Conservation (phyloP, 306 rosid species). For the Prunus fruticosa region DNA sequence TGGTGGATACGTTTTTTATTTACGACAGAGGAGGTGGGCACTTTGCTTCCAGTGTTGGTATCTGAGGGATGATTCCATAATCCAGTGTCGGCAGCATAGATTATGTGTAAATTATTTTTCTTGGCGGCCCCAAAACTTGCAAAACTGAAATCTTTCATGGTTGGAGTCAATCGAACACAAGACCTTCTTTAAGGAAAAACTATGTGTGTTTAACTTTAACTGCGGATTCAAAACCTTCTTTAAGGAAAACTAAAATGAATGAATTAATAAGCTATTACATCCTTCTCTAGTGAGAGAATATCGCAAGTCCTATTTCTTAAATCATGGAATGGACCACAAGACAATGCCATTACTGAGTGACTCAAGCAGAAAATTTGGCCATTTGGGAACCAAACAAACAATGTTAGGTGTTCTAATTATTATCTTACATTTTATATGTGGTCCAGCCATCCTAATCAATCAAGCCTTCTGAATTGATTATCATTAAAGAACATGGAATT, state of each 20-base stretch:
- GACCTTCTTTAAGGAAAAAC: too few relatives aligned
- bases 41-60: neutral
- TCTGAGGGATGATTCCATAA: neutral
- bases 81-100: constrained; percentile 12
- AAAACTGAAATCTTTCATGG: neutral
- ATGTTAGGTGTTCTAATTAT: neutral
- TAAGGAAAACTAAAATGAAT: too few relatives aligned
- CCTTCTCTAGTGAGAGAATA: too few relatives aligned
- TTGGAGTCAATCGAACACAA: too few relatives aligned
- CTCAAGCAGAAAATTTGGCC: neutral
- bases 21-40: neutral
- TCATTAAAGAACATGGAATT: neutral
- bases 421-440: constrained; percentile 14
- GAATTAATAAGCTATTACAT: too few relatives aligned
- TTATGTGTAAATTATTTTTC: neutral
- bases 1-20: too few relatives aligned
- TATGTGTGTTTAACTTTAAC: too few relatives aligned
- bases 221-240: too few relatives aligned
- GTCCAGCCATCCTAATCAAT: constrained; percentile 21
- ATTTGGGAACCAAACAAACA: neutral
- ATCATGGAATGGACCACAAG: neutral
- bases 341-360: neutral
- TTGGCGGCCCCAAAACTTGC: neutral
- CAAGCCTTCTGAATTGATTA: neutral
- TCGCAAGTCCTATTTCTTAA: too few relatives aligned